phyloP scores from a whole-genome alignment of 2,329 filamentous ascomycete species.

The Colletotrichum chlorophyti region DNA sequence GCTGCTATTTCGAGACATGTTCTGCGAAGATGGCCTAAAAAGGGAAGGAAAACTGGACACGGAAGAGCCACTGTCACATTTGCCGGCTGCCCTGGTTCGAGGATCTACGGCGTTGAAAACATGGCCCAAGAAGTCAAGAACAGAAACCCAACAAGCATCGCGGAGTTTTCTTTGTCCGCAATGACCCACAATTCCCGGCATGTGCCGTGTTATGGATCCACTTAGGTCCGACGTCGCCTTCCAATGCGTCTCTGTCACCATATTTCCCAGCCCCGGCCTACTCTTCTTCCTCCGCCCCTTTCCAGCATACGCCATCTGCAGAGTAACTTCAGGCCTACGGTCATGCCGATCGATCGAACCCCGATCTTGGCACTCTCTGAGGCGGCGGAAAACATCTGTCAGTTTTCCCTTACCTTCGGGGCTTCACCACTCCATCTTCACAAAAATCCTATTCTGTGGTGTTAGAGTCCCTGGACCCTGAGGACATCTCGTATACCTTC shows the following conservation, averaged over 20 bases:
- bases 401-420: too few species aligned
- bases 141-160: background rate
- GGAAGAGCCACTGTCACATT: background rate
- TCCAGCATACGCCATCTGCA: background rate
- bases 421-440: too few species aligned
- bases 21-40: background rate
- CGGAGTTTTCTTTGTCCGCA: slow-evolving; percentile 21
- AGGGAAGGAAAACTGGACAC: background rate
- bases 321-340: background rate
- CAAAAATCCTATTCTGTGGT: too few species aligned
- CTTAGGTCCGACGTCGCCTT: slow-evolving; percentile 6
- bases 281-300: background rate
- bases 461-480: too few species aligned
- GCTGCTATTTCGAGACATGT: slow-evolving; percentile 10
- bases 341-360: background rate
- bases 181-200: slow-evolving; percentile 1
- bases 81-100: background rate
- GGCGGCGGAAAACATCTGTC: too few species aligned
- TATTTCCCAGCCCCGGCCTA: background rate
- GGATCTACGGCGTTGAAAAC: slow-evolving; percentile 10
- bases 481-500: too few species aligned
- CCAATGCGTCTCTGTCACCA: background rate
- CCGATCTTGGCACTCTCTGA: slow-evolving; percentile 9
- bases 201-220: background rate
- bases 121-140: slow-evolving; percentile 17